These are phyloP conservation scores for Casuarina equisetifolia DNA, from an alignment of 306 rosid genomes.

Conservation along the genomic window DNA sequence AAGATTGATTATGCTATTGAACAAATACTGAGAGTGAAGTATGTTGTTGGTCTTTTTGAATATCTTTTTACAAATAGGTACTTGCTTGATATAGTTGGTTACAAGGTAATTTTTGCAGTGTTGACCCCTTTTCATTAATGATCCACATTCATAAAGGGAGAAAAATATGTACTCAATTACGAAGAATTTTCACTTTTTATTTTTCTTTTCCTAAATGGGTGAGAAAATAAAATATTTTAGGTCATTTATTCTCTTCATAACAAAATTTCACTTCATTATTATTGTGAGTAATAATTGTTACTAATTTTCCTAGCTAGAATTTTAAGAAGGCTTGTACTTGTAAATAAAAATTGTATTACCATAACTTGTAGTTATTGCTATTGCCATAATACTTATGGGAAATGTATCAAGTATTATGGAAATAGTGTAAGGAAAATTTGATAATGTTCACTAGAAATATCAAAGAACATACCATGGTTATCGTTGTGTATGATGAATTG, in stretches of 20 bases:
- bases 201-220: background rate
- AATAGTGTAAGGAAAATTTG: too few species aligned
- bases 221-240: background rate
- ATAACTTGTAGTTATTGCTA: background rate
- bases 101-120: conserved; percentile 55
- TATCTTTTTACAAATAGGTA: conserved; percentile 65
- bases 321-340: background rate
- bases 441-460: too few species aligned
- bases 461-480: too few species aligned
- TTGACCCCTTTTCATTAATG: background rate
- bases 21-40: conserved; percentile 83
- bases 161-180: background rate
- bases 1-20: conserved; percentile 86
- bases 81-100: conserved; percentile 71
- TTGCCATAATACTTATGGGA: background rate
- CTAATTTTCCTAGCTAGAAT: background rate
- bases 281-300: too few species aligned
- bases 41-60: conserved; percentile 76
- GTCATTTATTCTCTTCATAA: background rate
- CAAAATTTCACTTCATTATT: too few species aligned
- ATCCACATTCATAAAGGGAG: background rate
- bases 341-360: background rate
- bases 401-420: too few species aligned
- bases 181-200: background rate
- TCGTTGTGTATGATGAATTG: background rate